These are phyloP conservation scores for Cucurbita pepo DNA, from an alignment of 306 rosid species.

Conservation along the genomic window DNA sequence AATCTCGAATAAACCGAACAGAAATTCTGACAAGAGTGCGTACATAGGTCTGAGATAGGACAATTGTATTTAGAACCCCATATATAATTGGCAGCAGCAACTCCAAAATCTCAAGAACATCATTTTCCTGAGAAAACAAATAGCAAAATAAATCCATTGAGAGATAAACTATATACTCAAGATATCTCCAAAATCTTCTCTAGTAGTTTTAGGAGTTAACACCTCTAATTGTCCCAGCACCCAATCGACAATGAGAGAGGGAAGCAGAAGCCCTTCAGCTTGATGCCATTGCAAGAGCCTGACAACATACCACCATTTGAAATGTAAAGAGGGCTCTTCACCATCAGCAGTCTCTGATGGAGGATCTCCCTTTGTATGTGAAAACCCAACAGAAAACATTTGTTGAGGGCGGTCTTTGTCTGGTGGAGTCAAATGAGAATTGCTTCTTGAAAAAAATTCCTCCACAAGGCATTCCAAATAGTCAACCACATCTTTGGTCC, in stretches of 20 bases:
- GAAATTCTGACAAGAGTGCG: slow-evolving; percentile 68
- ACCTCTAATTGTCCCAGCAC: slow-evolving; percentile 86
- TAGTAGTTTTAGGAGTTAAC: neutral
- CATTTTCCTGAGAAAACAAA: slow-evolving; percentile 51
- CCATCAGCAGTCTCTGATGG: slow-evolving; percentile 32
- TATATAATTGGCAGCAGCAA: slow-evolving; percentile 76
- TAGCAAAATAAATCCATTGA: slow-evolving; percentile 14
- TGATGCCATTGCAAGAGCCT: slow-evolving; percentile 91
- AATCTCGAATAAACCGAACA: slow-evolving; percentile 56
- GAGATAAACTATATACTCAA: neutral
- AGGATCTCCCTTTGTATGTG: slow-evolving; percentile 41
- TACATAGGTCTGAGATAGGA: slow-evolving; percentile 76
- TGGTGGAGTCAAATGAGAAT: slow-evolving; percentile 32
- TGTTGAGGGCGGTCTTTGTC: slow-evolving; percentile 51
- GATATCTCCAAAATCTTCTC: neutral
- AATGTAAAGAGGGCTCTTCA: slow-evolving; percentile 70
- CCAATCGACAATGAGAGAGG: slow-evolving; percentile 87
- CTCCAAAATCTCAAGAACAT: slow-evolving; percentile 65
- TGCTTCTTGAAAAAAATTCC: slow-evolving; percentile 52
- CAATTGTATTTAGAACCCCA: slow-evolving; percentile 70
- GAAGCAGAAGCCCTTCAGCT: slow-evolving; percentile 73
- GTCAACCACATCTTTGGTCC: slow-evolving; percentile 86
- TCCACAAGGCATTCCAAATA: slow-evolving; percentile 74
- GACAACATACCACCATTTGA: slow-evolving; percentile 87
- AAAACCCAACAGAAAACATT: slow-evolving; percentile 37